Conservation (phyloP, 495 filamentous ascomycete species). For the Aspergillus asperescens region DNA sequence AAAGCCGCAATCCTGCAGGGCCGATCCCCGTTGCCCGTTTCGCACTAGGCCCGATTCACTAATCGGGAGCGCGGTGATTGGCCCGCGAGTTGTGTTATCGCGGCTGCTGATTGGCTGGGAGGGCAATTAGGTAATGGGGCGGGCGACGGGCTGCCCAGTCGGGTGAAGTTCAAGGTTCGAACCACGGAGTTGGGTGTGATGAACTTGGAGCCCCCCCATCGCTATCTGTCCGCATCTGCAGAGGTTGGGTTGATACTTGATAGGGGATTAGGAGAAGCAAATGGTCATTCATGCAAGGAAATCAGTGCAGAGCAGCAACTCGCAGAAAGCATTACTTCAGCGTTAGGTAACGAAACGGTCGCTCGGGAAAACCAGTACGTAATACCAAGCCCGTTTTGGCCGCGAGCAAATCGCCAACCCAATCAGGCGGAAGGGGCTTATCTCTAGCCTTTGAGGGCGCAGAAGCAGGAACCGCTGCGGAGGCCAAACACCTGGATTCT, state of each 20-base stretch:
- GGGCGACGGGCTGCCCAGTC: neutral
- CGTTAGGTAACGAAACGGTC: slow-evolving; percentile 10
- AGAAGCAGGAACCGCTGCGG: slow-evolving; percentile 6
- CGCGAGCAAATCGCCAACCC: slow-evolving; percentile 12
- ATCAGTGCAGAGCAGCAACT: neutral
- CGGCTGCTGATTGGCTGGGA: too few relatives aligned
- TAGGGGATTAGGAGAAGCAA: too few relatives aligned
- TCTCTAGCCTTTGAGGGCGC: slow-evolving; percentile 10
- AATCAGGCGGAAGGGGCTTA: slow-evolving; percentile 24
- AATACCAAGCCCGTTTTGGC: slow-evolving; percentile 22
- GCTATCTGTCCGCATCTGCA: too few relatives aligned
- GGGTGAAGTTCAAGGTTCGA: neutral
- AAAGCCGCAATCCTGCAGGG: slow-evolving; percentile 25
- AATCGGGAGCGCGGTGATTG: too few relatives aligned
- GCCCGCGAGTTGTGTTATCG: too few relatives aligned
- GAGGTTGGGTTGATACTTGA: too few relatives aligned
- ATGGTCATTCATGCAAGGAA: too few relatives aligned
- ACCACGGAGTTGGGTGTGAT: too few relatives aligned
- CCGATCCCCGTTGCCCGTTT: slow-evolving; percentile 29
- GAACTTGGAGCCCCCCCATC: too few relatives aligned
- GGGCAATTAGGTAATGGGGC: neutral
- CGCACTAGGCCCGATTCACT: slow-evolving; percentile 23
- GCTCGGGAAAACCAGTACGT: slow-evolving; percentile 20
- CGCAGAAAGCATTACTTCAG: slow-evolving; percentile 1
- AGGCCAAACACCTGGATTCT: slow-evolving; percentile 14